Conservation (phyloP, 192 early-diverging fungal genomes). For the Obelidium mucronatum region DNA sequence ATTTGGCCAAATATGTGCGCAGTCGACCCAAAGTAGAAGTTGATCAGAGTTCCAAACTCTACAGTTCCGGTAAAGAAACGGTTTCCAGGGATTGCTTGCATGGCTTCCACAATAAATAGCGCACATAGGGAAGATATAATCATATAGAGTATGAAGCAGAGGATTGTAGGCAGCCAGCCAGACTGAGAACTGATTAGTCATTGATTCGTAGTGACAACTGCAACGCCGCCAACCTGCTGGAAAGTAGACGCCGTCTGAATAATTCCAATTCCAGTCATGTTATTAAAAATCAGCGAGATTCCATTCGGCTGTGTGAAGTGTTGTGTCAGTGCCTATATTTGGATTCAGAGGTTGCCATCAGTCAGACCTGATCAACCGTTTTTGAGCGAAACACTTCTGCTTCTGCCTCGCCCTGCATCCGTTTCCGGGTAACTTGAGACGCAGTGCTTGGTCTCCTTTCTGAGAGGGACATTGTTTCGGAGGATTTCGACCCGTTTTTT, state of each 20-base stretch:
- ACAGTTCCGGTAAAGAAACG: conserved; percentile 62
- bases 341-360: no score
- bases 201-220: conserved; percentile 4
- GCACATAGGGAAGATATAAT: conserved; percentile 53
- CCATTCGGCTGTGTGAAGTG: conserved; percentile 21
- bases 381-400: no score
- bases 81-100: conserved; percentile 68
- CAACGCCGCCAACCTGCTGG: conserved; percentile 15
- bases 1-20: conserved; percentile 57
- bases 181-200: not conserved
- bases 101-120: conserved; percentile 65
- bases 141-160: conserved; percentile 44
- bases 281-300: conserved; percentile 33
- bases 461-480: no score
- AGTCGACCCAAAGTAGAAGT: conserved; percentile 60
- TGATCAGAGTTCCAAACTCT: conserved; percentile 65
- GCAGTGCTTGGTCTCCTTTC: no score
- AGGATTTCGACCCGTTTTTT: no score
- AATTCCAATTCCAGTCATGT: conserved; percentile 35
- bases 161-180: conserved; percentile 33
- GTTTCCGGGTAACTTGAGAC: no score
- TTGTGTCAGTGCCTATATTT: no score
- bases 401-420: no score
- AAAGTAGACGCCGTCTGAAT: conserved; percentile 25
- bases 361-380: no score